Evolutionary conservation across 169 alveolate species (phyloP).

Genomic region (Plasmodium berghei): DNA sequence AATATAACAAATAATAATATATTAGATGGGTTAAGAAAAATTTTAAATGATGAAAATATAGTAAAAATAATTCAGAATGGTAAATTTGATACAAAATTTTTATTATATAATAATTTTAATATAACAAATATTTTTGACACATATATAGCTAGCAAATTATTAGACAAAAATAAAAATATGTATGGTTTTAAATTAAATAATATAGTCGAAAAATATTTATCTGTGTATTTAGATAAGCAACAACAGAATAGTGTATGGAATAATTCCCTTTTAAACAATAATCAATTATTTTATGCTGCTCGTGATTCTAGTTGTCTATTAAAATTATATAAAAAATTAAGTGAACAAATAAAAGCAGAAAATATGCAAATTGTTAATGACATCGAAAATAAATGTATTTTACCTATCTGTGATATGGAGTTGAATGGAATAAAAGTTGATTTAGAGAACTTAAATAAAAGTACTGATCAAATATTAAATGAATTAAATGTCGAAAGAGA

Average conservation of each 20-base stretch:
- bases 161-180: constrained; percentile 83
- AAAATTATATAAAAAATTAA: constrained; percentile 84
- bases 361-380: constrained; percentile 82
- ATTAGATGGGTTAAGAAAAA: constrained; percentile 75
- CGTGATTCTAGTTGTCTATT: constrained; percentile 88
- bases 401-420: constrained; percentile 90
- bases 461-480: constrained; percentile 80
- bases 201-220: constrained; percentile 85
- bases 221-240: constrained; percentile 84
- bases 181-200: constrained; percentile 85
- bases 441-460: constrained; percentile 76
- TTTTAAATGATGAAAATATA: constrained; percentile 74
- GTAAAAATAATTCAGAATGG: constrained; percentile 88
- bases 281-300: constrained; percentile 88
- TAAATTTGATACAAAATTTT: constrained; percentile 87
- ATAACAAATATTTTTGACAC: constrained; percentile 86
- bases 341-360: constrained; percentile 79
- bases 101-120: constrained; percentile 74
- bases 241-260: constrained; percentile 90
- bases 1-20: constrained; percentile 69
- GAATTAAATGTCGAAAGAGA: constrained; percentile 79
- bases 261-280: constrained; percentile 79
- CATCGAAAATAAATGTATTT: constrained; percentile 86
- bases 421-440: constrained; percentile 88
- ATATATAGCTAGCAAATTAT: constrained; percentile 84